phyloP scores from a whole-genome alignment of 2,329 filamentous ascomycete genomes.

The Cordyceps fumosorosea region DNA sequence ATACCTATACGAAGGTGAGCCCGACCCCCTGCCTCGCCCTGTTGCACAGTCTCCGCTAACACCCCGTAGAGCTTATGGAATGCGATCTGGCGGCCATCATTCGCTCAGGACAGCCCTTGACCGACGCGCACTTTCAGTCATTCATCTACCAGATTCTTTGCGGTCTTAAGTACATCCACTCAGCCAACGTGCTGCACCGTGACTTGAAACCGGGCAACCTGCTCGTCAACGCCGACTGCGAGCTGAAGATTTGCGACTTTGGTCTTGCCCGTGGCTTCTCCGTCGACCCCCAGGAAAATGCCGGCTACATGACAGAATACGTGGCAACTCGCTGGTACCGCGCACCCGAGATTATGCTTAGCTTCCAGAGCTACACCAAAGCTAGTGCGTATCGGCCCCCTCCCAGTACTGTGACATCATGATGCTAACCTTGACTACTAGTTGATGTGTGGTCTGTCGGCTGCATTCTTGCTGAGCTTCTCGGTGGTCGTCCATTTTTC shows the following conservation, averaged over 20 bases:
- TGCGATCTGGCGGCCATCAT: constrained; percentile 98
- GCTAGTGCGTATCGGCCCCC: constrained; percentile 65
- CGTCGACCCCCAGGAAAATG: constrained; percentile 94
- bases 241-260: constrained; percentile 99
- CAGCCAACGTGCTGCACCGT: constrained; percentile 92
- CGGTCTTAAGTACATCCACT: constrained; percentile 98
- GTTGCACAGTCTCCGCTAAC: neutral
- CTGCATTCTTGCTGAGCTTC: constrained; percentile 91
- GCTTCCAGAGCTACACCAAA: constrained; percentile 99
- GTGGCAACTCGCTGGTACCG: constrained; percentile 94
- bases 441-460: constrained; percentile 99
- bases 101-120: constrained; percentile 90
- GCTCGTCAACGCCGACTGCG: constrained; percentile 96
- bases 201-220: constrained; percentile 96
- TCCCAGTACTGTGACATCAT: neutral
- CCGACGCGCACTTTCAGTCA: constrained; percentile 97
- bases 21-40: neutral
- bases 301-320: constrained; percentile 99
- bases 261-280: constrained; percentile 95
- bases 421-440: constrained; percentile 29
- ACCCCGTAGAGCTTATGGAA: constrained; percentile 82
- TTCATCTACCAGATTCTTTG: constrained; percentile 99
- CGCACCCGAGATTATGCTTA: constrained; percentile 98
- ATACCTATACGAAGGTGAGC: constrained; percentile 91
- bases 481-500: constrained; percentile 96